Conservation (phyloP, 2,329 filamentous ascomycete species). For the Aspergillus sp. region DNA sequence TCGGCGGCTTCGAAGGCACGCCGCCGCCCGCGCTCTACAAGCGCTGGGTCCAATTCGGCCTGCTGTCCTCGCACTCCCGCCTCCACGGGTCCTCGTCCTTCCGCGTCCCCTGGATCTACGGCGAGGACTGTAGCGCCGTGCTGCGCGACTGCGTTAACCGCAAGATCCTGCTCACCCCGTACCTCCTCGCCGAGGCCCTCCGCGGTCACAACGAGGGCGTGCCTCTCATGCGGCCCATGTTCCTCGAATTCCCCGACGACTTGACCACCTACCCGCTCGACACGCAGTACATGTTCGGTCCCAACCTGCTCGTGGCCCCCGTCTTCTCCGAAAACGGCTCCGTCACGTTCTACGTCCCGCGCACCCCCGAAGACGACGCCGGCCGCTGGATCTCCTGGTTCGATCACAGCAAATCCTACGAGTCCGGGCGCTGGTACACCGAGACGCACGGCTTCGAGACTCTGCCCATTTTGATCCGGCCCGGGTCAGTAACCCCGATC, state of each 20-base stretch:
- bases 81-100: constrained; percentile 70
- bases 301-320: constrained; percentile 62
- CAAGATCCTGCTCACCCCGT: constrained; percentile 60
- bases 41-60: constrained; percentile 74
- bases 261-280: constrained; percentile 67
- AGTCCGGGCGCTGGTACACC: constrained; percentile 54
- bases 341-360: constrained; percentile 64
- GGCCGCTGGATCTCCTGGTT: constrained; percentile 49
- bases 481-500: constrained; percentile 34
- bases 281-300: constrained; percentile 72
- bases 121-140: constrained; percentile 61
- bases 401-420: constrained; percentile 45
- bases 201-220: constrained; percentile 54
- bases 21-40: constrained; percentile 71
- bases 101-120: constrained; percentile 73
- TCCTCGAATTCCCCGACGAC: constrained; percentile 70
- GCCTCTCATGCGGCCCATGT: constrained; percentile 64
- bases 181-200: constrained; percentile 55
- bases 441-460: constrained; percentile 61
- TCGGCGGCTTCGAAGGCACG: constrained; percentile 69
- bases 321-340: constrained; percentile 63
- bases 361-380: constrained; percentile 50
- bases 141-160: constrained; percentile 54
- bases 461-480: constrained; percentile 59
- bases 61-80: constrained; percentile 68